These are phyloP conservation scores for Aspergillus bertholletiae DNA, from an alignment of 495 filamentous ascomycete species.

Conservation along the genomic window DNA sequence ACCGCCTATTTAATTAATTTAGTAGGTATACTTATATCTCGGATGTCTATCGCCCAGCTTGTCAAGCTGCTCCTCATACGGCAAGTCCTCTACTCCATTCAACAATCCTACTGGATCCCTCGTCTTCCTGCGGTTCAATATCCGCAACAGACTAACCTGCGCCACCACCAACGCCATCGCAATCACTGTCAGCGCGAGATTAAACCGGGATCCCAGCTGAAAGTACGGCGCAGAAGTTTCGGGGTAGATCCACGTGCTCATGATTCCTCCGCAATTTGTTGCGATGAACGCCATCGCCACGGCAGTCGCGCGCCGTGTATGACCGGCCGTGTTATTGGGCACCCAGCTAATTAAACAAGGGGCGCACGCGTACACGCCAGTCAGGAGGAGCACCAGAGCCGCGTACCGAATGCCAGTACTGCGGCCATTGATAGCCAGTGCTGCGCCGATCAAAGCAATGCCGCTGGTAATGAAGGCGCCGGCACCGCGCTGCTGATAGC, in stretches of 20 bases:
- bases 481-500: constrained; percentile 6
- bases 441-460: constrained; percentile 6
- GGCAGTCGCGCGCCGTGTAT: constrained; percentile 6
- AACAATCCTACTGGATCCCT: neutral
- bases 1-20: too few species aligned
- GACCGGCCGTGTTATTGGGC: constrained; percentile 9
- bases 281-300: constrained; percentile 8
- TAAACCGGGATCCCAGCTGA: too few species aligned
- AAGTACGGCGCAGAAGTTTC: too few species aligned
- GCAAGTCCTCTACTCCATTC: constrained; percentile 4
- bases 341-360: constrained; percentile 13
- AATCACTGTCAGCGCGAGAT: constrained; percentile 2
- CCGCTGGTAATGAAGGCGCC: constrained; percentile 5
- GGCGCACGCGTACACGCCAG: constrained; percentile 7
- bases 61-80: constrained; percentile 8
- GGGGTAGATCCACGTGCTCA: constrained; percentile 16
- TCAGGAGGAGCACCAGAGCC: constrained; percentile 7
- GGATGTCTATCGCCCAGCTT: constrained; percentile 10
- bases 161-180: constrained; percentile 2
- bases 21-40: constrained; percentile 11
- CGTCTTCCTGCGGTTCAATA: constrained; percentile 4
- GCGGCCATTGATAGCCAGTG: constrained; percentile 1
- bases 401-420: constrained; percentile 3
- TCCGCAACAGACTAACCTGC: constrained; percentile 4
- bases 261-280: constrained; percentile 7